Evolutionary conservation across 2,329 filamentous ascomycete species (phyloP), one percentile per base, ranked within the genome.

Genomic region (Xylaria arbuscula): DNA sequence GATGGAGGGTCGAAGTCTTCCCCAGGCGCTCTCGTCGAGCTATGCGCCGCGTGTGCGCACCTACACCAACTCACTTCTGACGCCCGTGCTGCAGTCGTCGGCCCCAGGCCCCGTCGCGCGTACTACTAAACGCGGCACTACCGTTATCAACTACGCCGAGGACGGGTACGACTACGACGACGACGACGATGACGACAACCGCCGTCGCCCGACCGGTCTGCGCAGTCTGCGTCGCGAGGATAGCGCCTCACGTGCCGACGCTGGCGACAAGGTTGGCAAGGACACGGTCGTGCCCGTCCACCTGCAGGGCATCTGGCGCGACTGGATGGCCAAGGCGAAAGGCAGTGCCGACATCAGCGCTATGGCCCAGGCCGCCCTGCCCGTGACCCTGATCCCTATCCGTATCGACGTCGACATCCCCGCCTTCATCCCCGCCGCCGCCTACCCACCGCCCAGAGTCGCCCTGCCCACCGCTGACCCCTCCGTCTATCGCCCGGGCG

Each of bases 41-140:
- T 98, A 97, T 83, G 93, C 95, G 81, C 93, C 95, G 71, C 92
- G 95, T 77, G 83, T 98, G 77, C 93, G 95, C 78, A 89, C 90
- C 72, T 98, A 97, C 83, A 93, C 92, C 80, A 98, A 98, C 83
- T 93, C 95, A 45, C 89, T 98, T 64, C 88, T 98, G 70, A 93
- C 93, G 28, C 94, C 95, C 42, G 90, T 96, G 70, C 88, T 95
- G 70, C 92, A 92, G 64, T 90, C 89, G 70, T 86, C 90, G 73
- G 84, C 85, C 66, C 86, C 88, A 2, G 90, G 89, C 28, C 88
- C 91, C 47, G 83, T 88, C 68, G 87, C 93, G 75, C 89, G 95
- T 78, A 97, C 93, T n/a, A 98, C 96, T 9, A 98, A 99, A 84
- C 92, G 96, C 81, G 96, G 96, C 66, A 98, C 96, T 1, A 96